Base-by-base conservation (phyloP, 179 eudicot species). In the Silene noctiflora region DNA sequence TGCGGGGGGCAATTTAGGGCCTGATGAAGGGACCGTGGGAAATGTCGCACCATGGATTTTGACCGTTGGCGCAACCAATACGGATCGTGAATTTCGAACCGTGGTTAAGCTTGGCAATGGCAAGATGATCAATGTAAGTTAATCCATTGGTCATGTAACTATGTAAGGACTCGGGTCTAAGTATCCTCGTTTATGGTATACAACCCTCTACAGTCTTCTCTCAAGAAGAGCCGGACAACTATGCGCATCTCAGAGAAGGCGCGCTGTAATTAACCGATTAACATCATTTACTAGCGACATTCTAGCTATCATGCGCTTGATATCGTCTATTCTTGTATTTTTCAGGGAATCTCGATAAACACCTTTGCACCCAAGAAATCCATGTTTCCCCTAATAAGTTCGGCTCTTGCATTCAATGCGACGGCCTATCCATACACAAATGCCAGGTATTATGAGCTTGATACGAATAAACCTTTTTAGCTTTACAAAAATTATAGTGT, bases 21-120 rank as follows among this genome's bases (percentile, higher is more conserved):
- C 97, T 0, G 31, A 64, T 0, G 9, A 24, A 3, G 63, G 31
- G 16, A 75, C 91, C 0, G 79, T 94, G 1, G 24, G 69, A 10
- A 94, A 94, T 76, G 85, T 87, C 2, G 94, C 97, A 0, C 97
- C 98, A 3, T 94, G 98, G 98, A 59, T 90, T 12, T 3, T 91
- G 22, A 92, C 97, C 0, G 98, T 89, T 4, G 97, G 84, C 44
- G 96, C 97, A 2, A 89, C 82, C 44, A 87, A 84, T 67, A 55
- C 82, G 0, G 97, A 94, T 81, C 72, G 96, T 42, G 75, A 82
- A 72, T 82, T 92, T 67, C 65, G 61, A 75, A 83, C 98, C 14
- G 44, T 33, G 22, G 87, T 86, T 16, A 81, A 66, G 72, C 87
- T 94, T 80, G 98, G 94, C 5, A 87, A 87, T 56, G 94, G 97